phyloP scores from a whole-genome alignment of 192 early-diverging fungal species.

The Neocallimastix lanati region DNA sequence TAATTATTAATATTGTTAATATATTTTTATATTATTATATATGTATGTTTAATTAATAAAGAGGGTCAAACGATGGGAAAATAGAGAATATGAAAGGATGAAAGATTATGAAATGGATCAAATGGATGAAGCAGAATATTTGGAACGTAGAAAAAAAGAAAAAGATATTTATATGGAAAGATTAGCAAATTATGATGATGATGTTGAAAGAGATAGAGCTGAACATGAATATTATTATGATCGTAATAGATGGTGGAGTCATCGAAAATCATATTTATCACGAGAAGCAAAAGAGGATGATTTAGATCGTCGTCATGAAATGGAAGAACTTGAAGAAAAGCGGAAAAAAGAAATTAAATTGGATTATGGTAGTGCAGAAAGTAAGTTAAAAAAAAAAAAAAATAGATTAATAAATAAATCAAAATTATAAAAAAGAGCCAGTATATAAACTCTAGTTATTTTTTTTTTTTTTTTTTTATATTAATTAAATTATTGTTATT shows the following conservation, averaged over 20 bases:
- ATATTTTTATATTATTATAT: background rate
- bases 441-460: too few species aligned
- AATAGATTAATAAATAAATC: slow-evolving; percentile 25
- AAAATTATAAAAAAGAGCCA: too few species aligned
- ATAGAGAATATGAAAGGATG: slow-evolving; percentile 22
- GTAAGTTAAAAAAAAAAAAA: slow-evolving; percentile 19
- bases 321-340: slow-evolving; percentile 1
- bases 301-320: slow-evolving; percentile 23
- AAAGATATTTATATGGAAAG: slow-evolving; percentile 20
- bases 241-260: slow-evolving; percentile 61
- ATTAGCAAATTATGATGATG: slow-evolving; percentile 55
- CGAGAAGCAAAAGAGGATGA: slow-evolving; percentile 55
- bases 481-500: too few species aligned
- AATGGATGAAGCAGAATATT: slow-evolving; percentile 18
- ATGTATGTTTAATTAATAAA: too few species aligned
- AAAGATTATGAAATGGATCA: slow-evolving; percentile 23
- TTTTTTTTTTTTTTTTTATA: too few species aligned
- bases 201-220: slow-evolving; percentile 32
- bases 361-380: slow-evolving; percentile 31
- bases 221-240: slow-evolving; percentile 62
- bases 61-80: slow-evolving; percentile 47
- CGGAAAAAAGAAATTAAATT: slow-evolving; percentile 8
- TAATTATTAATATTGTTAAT: background rate
- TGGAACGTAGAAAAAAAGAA: slow-evolving; percentile 10
- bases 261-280: slow-evolving; percentile 29